Evolutionary conservation across 805 yeast genomes (phyloP).

Genomic region (Isabelozyma rhagii): DNA sequence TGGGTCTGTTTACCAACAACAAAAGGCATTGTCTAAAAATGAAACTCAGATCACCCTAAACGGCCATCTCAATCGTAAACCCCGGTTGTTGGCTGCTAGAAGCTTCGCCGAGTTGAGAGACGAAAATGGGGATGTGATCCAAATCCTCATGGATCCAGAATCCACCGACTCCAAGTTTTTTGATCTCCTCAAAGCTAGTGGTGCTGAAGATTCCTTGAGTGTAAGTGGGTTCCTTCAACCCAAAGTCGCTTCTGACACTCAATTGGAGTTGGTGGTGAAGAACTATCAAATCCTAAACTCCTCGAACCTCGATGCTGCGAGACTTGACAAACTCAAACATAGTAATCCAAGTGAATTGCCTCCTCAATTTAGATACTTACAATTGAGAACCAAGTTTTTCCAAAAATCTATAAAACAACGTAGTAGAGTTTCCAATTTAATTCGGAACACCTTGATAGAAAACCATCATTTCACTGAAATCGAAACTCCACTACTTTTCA

Average conservation of each 20-base stretch:
- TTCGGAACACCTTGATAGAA: slow-evolving; percentile 40
- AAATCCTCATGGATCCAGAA: slow-evolving; percentile 42
- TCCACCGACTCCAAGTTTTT: slow-evolving; percentile 35
- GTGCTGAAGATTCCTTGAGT: slow-evolving; percentile 69
- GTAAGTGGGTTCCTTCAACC: slow-evolving; percentile 53
- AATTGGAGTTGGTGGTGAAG: slow-evolving; percentile 59
- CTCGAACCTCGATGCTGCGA: slow-evolving; percentile 64
- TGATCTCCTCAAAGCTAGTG: slow-evolving; percentile 44
- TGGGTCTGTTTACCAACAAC: not conserved
- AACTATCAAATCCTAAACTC: slow-evolving; percentile 56
- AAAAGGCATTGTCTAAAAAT: not conserved
- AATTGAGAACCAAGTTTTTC: slow-evolving; percentile 58
- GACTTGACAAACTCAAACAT: slow-evolving; percentile 58
- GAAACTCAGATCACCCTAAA: slow-evolving; percentile 46
- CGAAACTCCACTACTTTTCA: slow-evolving; percentile 90
- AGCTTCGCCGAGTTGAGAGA: slow-evolving; percentile 79
- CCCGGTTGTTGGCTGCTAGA: slow-evolving; percentile 65
- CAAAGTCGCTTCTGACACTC: slow-evolving; percentile 19
- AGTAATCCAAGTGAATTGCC: slow-evolving; percentile 58
- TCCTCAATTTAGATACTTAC: slow-evolving; percentile 76
- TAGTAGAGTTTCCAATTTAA: slow-evolving; percentile 48
- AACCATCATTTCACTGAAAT: slow-evolving; percentile 64
- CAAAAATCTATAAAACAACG: slow-evolving; percentile 58
- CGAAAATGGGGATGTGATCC: slow-evolving; percentile 61
- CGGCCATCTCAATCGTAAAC: slow-evolving; percentile 83